phyloP scores from a whole-genome alignment of 176 grass and related monocot genomes.

The Oryza australiensis region DNA sequence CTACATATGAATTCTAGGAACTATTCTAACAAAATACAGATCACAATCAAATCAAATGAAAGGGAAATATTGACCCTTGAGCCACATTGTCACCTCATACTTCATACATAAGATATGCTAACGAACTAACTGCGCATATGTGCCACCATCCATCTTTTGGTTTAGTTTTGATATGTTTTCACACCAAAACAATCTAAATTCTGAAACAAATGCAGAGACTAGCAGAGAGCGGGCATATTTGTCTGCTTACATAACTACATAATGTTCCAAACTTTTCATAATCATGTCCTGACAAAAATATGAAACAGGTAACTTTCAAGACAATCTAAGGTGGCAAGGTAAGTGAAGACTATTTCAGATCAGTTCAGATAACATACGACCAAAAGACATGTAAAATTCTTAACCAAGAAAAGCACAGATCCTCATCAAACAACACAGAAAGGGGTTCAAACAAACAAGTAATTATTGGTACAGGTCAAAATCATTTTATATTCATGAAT shows the following conservation, averaged over 20 bases:
- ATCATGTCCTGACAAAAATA: neutral
- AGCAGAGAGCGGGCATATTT: neutral
- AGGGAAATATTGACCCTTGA: neutral
- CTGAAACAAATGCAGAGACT: neutral
- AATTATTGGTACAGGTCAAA: neutral
- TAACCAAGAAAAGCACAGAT: neutral
- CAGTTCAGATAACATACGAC: neutral
- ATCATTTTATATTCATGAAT: neutral
- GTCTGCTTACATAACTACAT: neutral
- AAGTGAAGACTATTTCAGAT: neutral
- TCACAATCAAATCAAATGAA: neutral
- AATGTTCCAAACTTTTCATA: neutral
- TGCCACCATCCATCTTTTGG: neutral
- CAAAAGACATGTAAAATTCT: neutral
- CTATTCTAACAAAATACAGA: slow-evolving; percentile 6
- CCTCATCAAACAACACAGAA: neutral
- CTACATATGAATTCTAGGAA: neutral
- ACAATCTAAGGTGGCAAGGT: neutral
- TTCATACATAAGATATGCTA: neutral
- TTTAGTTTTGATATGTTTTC: neutral
- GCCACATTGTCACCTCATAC: neutral
- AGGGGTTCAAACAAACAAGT: neutral
- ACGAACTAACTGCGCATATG: neutral
- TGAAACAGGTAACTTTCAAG: neutral
- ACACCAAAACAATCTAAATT: neutral